A percentile compares a stretch with the other conserved stretches of the same genome.
Conservation (phyloP, 2,329 filamentous ascomycete genomes). For the Sporothrix protearum region DNA sequence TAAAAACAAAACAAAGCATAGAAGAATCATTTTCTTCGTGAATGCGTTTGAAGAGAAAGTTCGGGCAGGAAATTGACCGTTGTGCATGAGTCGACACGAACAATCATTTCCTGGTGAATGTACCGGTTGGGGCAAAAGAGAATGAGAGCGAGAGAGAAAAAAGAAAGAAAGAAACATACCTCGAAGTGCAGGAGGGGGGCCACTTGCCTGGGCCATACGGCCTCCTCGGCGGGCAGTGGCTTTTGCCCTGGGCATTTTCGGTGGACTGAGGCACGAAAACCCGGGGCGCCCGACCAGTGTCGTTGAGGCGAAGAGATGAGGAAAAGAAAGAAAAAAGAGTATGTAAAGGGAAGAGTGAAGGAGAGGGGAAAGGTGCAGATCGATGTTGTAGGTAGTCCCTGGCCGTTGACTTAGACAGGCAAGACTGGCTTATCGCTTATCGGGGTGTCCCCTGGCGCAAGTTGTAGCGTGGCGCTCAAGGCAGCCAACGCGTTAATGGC, state of each 20-base stretch:
- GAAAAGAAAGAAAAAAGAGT: background rate
- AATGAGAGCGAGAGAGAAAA: no score
- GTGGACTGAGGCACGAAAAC: background rate
- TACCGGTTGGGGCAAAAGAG: background rate
- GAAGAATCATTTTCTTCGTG: no score
- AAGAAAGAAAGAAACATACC: background rate
- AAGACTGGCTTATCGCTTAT: constrained; percentile 20
- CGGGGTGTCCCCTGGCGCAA: background rate
- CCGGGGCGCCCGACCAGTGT: background rate
- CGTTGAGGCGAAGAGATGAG: background rate
- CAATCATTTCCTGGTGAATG: background rate
- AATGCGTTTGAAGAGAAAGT: no score
- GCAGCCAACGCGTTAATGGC: constrained; percentile 10
- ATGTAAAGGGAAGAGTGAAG: background rate
- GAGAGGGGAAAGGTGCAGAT: background rate
- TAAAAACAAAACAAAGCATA: background rate
- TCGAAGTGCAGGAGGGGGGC: background rate
- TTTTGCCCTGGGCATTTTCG: background rate
- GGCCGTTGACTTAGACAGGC: constrained; percentile 5
- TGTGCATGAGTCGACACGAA: background rate
- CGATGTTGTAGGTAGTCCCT: background rate
- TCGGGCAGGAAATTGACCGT: no score
- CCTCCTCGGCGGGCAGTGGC: background rate
- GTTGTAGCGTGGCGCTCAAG: background rate
- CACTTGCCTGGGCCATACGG: background rate